Base-by-base conservation (phyloP, 164 flowering plant genomes). In the Tetrastigma voinierianum region DNA sequence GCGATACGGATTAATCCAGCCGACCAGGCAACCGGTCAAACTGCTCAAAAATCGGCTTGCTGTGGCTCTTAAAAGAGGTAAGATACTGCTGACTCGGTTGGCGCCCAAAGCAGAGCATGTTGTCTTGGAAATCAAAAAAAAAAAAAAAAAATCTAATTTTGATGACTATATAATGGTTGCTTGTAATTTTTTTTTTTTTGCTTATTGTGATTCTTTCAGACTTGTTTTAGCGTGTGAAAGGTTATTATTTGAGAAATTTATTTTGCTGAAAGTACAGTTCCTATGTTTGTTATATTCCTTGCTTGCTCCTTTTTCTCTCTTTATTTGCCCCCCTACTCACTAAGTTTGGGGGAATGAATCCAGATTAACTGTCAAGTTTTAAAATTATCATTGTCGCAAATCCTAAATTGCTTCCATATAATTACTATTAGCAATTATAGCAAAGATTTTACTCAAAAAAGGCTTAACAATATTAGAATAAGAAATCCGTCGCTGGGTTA, bases 21-120 rank as follows among this genome's bases (percentile, higher is more conserved):
- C 1, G 86, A 83, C 70, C 78, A 64, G 55, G 73, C 72, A 10
- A 68, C 63, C 46, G 79, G 71, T 20, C 79, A 69, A 68, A 58
- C 72, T 68, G 77, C 83, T 9, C 79, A 67, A 63, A n/a, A 54
- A 71, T 86, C 90, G 10, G 79, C 90, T 46, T 86, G 90, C 83
- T 86, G 90, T 43, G 87, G 87, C 64, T n/a, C 79, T 65, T 79
- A 70, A 73, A n/a, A 43, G 61, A 51, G n/a, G 10, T 21, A 40
- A 51, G n/a, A 1, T 46, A 9, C 25, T 59, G 17, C 58, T 11
- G 46, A 12, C n/a, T n/a, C n/a, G n/a, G 58, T 15, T 48, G 46
- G 51, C n/a, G 68, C 53, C 51, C 3, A 14, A 23, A 3, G 7
- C 18, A 20, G n/a, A n/a, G 68, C 51, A 16, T 48, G 11, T 51